Evolutionary conservation across 495 filamentous ascomycete genomes (phyloP).

Genomic region (Aspergillus sclerotiicarbonarius): DNA sequence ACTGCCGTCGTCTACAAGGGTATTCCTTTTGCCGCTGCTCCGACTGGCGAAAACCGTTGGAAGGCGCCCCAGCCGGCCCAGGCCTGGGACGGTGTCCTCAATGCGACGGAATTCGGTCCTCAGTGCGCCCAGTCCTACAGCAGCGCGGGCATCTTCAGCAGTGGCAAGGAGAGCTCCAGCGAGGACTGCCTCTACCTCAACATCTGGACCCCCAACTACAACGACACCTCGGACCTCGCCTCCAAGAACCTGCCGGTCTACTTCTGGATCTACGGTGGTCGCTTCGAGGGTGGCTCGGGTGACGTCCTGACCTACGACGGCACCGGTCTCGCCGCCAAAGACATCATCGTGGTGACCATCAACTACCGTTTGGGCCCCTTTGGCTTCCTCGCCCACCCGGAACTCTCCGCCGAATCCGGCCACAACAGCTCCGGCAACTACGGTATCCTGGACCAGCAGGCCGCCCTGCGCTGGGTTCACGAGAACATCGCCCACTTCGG

Average conservation of each 20-base stretch:
- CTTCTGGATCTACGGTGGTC: slow-evolving; percentile 31
- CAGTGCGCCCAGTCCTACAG: slow-evolving; percentile 16
- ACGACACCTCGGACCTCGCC: slow-evolving; percentile 20
- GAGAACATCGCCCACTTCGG: slow-evolving; percentile 45
- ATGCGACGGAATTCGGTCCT: slow-evolving; percentile 16
- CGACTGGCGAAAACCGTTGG: slow-evolving; percentile 13
- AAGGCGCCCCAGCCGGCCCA: background rate
- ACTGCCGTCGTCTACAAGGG: slow-evolving; percentile 10
- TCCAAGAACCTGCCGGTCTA: slow-evolving; percentile 28
- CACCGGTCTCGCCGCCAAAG: slow-evolving; percentile 17
- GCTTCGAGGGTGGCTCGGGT: slow-evolving; percentile 19
- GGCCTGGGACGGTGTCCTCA: slow-evolving; percentile 6
- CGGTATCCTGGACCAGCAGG: slow-evolving; percentile 40
- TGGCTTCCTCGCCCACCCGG: slow-evolving; percentile 34
- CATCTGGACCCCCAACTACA: slow-evolving; percentile 32
- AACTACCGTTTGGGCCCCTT: slow-evolving; percentile 32
- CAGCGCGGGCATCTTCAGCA: slow-evolving; percentile 18
- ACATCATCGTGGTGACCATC: slow-evolving; percentile 23
- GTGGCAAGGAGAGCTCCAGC: slow-evolving; percentile 14
- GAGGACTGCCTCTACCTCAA: slow-evolving; percentile 42
- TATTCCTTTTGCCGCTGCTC: slow-evolving; percentile 13
- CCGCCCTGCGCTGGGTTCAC: slow-evolving; percentile 46
- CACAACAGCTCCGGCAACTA: slow-evolving; percentile 34
- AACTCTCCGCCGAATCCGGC: slow-evolving; percentile 20
- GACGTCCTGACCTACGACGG: slow-evolving; percentile 20